These are phyloP conservation scores for Suillus hirtellus DNA, from an alignment of 768 basidiomycete species.

Conservation along the genomic window DNA sequence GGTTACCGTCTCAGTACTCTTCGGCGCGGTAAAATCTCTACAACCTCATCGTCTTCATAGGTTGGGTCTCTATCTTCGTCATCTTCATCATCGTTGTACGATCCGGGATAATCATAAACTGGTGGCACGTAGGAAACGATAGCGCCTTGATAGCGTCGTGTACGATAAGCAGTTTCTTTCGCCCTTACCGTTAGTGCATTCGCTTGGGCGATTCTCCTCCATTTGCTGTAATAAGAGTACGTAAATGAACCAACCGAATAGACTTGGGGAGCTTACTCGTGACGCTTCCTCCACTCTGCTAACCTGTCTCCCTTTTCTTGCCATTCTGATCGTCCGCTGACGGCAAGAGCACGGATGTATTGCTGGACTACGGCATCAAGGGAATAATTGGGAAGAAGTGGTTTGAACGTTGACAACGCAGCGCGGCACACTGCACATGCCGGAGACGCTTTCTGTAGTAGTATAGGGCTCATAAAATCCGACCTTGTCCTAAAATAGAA, in stretches of 20 bases:
- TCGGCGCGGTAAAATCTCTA: neutral
- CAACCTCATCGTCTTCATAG: constrained; percentile 12
- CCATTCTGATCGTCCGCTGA: constrained; percentile 54
- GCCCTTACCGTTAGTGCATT: constrained; percentile 23
- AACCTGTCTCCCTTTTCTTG: constrained; percentile 44
- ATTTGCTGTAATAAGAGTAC: constrained; percentile 17
- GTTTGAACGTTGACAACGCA: constrained; percentile 36
- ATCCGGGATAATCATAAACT: neutral
- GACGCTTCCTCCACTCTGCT: constrained; percentile 53
- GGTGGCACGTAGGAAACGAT: neutral
- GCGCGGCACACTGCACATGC: constrained; percentile 65
- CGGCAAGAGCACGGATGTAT: constrained; percentile 51
- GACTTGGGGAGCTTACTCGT: constrained; percentile 44
- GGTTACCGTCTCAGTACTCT: neutral
- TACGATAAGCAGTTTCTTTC: constrained; percentile 15
- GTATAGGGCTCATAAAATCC: constrained; percentile 5
- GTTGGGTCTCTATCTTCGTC: constrained; percentile 12
- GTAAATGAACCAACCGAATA: neutral
- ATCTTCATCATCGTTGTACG: constrained; percentile 11
- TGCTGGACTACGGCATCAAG: constrained; percentile 62
- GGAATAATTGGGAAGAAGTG: constrained; percentile 65
- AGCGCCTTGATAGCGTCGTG: neutral
- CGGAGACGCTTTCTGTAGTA: constrained; percentile 39
- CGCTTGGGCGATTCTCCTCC: constrained; percentile 30
- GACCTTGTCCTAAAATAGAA: constrained; percentile 1